Base-by-base conservation (phyloP, 2,329 filamentous ascomycete genomes). In the Xylariales sp. region DNA sequence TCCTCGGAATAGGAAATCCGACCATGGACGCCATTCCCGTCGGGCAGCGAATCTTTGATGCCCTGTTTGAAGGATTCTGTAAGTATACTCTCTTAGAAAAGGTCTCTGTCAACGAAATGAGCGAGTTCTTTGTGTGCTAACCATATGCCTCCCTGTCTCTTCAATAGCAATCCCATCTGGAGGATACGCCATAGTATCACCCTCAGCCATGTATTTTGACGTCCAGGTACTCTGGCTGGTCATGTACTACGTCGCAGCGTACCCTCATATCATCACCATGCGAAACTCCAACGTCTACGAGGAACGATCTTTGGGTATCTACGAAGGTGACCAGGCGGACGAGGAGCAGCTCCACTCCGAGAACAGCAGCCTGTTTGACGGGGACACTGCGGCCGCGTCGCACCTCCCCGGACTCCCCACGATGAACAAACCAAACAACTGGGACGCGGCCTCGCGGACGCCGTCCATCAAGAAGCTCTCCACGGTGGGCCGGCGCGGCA, bases 111-210 rank as follows among this genome's bases (percentile, higher is more conserved):
- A n/a, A n/a, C n/a, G n/a, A n/a, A n/a, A n/a, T n/a, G n/a, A n/a
- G n/a, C n/a, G n/a, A n/a, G n/a, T 16, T 32, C 17, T 32, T 10
- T 30, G 4, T 40, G 21, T 27, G 34, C 17, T 36, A 14, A 8
- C 25, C 13, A 5, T 6, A 4, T 23, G 5, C 4, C 12, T n/a
- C 37, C 34, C 11, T 41, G 6, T 34, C 20, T 13, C 16, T 28
- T 24, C n/a, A n/a, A n/a, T n/a, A n/a, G n/a, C n/a, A n/a, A n/a
- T 84, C 5, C 73, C 82, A 6, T 77, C 77, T 7, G 78, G 78
- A 13, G 82, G 81, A 0, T 83, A 84, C 47, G 81, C 82, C 35
- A 74, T 85, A 16, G 75, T 85, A 20, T 66, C 70, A 2, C 79
- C 85, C 31, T 61, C 76, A 4, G 61, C 68, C 2, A 63, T 78